These are phyloP conservation scores for Aspergillus costaricaensis DNA, from an alignment of 2,329 filamentous ascomycete genomes.

Conservation along the genomic window DNA sequence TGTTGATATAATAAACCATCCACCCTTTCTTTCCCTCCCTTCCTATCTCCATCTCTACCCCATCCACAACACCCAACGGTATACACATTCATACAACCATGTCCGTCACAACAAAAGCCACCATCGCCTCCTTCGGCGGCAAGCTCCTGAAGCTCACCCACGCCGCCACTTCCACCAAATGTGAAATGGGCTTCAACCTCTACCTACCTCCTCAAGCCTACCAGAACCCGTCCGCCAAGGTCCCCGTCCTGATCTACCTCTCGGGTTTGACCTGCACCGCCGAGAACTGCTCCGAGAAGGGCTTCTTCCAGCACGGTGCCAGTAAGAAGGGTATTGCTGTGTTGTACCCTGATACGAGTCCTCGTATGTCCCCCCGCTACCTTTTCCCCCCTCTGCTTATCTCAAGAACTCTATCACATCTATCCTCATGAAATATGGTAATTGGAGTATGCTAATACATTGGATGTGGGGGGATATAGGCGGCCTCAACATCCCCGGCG, in stretches of 20 bases:
- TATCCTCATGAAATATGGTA: not conserved
- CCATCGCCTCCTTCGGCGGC: conserved; percentile 89
- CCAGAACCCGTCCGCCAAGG: conserved; percentile 56
- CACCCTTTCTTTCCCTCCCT: conserved; percentile 3
- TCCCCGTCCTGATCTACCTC: conserved; percentile 88
- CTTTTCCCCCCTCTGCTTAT: no score
- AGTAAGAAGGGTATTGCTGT: conserved; percentile 82
- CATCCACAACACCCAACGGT: not conserved
- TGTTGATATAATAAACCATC: not conserved
- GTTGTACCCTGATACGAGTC: conserved; percentile 92
- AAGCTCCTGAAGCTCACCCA: conserved; percentile 94
- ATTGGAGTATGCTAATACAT: not conserved
- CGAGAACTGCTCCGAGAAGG: conserved; percentile 74
- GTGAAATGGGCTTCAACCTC: conserved; percentile 89
- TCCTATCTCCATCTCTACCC: not conserved
- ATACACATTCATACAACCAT: conserved; percentile 48
- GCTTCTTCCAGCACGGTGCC: conserved; percentile 87
- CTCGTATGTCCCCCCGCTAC: conserved; percentile 57
- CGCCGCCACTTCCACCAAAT: conserved; percentile 73
- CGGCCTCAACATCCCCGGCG: conserved; percentile 75
- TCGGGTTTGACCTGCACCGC: conserved; percentile 93
- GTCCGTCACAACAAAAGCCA: conserved; percentile 86
- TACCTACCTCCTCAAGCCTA: conserved; percentile 78
- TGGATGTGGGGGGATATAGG: conserved; percentile 45
- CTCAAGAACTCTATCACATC: no score